Conservation (phyloP, 495 filamentous ascomycete genomes). For the Hypoxylon fuscum region DNA sequence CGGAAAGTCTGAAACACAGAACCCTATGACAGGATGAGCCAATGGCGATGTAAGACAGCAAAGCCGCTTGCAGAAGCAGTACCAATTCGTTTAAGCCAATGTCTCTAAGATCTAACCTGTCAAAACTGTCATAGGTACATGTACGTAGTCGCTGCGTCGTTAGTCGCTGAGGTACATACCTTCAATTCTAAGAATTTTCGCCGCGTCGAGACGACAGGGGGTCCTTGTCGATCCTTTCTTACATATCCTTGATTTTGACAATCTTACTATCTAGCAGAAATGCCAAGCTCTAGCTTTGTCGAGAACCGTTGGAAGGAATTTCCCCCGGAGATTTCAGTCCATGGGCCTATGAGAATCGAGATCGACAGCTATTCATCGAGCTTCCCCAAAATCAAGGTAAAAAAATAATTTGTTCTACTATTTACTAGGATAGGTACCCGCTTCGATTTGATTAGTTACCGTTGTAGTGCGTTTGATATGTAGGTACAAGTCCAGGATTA, state of each 20-base stretch:
- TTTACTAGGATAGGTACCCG: slow-evolving; percentile 24
- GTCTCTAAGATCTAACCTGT: background rate
- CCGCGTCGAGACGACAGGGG: slow-evolving; percentile 12
- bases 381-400: slow-evolving; percentile 40
- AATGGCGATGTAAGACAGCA: slow-evolving; percentile 27
- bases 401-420: no score
- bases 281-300: slow-evolving; percentile 27
- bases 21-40: slow-evolving; percentile 26
- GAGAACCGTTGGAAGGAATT: slow-evolving; percentile 21
- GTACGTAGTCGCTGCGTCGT: background rate
- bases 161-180: background rate
- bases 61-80: slow-evolving; percentile 14
- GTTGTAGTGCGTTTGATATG: slow-evolving; percentile 42
- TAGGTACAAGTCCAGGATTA: slow-evolving; percentile 31
- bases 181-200: background rate
- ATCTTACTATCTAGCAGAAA: slow-evolving; percentile 35
- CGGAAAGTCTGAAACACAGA: slow-evolving; percentile 32
- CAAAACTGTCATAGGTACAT: background rate
- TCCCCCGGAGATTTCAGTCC: slow-evolving; percentile 34
- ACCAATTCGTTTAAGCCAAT: background rate
- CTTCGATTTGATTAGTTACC: slow-evolving; percentile 29
- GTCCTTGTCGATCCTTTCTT: slow-evolving; percentile 29
- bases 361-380: slow-evolving; percentile 2
- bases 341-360: slow-evolving; percentile 31
- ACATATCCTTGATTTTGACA: slow-evolving; percentile 15